Conservation (phyloP, 495 filamentous ascomycete species). For the Annulohypoxylon moriforme region DNA sequence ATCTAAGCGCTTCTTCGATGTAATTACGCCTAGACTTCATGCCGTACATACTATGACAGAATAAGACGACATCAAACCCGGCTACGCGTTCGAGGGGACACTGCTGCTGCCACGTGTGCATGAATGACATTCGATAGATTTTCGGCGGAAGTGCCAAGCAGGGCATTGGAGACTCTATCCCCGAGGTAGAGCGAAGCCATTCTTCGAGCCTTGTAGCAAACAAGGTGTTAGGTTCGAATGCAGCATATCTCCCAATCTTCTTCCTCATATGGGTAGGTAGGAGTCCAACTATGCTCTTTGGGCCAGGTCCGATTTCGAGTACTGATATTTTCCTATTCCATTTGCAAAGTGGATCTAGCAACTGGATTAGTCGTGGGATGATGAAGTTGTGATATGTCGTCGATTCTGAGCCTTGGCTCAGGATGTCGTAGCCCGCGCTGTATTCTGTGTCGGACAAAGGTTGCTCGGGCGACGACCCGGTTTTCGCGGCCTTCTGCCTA, state of each 20-base stretch:
- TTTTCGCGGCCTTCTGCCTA: slow-evolving; percentile 52
- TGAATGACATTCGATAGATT: slow-evolving; percentile 62
- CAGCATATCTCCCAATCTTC: slow-evolving; percentile 64
- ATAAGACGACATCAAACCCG: slow-evolving; percentile 69
- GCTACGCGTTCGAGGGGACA: too few relatives aligned
- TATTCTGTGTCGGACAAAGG: slow-evolving; percentile 67
- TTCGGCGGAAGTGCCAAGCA: slow-evolving; percentile 57
- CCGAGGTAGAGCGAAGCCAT: slow-evolving; percentile 56
- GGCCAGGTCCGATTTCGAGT: slow-evolving; percentile 71
- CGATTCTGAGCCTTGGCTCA: slow-evolving; percentile 58
- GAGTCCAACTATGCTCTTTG: slow-evolving; percentile 65
- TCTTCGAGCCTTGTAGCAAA: slow-evolving; percentile 62
- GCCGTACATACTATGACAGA: slow-evolving; percentile 75
- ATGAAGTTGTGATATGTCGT: slow-evolving; percentile 67
- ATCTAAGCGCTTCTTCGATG: slow-evolving; percentile 61
- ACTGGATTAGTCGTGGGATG: slow-evolving; percentile 64
- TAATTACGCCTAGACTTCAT: slow-evolving; percentile 63
- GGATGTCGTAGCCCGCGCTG: slow-evolving; percentile 63
- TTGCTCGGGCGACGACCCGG: slow-evolving; percentile 47
- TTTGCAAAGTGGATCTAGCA: too few relatives aligned
- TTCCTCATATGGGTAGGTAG: slow-evolving; percentile 59
- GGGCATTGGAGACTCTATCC: slow-evolving; percentile 59
- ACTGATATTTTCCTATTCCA: too few relatives aligned
- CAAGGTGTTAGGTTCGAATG: slow-evolving; percentile 67
- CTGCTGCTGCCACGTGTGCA: too few relatives aligned